A percentile compares a stretch with the other conserved stretches of the same genome.
phyloP scores from a whole-genome alignment of 257 asterid genomes.

The Jasminum sambac region DNA sequence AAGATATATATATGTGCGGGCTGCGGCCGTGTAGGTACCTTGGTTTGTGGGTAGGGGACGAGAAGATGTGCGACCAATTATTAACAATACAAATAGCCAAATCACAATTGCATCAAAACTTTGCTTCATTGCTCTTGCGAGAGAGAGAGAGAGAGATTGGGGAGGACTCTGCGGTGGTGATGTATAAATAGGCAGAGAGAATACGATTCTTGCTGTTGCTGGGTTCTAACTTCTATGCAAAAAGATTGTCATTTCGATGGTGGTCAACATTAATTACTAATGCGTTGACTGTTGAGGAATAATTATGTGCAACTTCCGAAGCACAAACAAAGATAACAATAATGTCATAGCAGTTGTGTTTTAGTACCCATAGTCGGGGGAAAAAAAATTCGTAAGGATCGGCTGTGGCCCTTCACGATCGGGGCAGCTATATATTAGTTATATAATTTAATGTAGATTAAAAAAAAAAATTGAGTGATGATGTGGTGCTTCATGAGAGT shows the following conservation, averaged over 20 bases:
- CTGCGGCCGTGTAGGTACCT: no score
- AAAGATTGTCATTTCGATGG: background rate
- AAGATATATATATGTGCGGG: no score
- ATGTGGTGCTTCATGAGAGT: no score
- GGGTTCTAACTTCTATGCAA: background rate
- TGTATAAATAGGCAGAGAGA: background rate
- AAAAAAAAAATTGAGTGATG: no score
- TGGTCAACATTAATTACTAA: slow-evolving; percentile 8
- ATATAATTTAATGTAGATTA: no score
- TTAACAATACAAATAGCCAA: background rate
- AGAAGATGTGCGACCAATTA: background rate
- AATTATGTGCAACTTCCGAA: background rate
- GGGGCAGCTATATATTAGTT: no score
- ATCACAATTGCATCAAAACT: background rate
- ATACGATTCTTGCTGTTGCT: background rate
- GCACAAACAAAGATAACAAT: background rate
- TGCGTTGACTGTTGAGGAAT: background rate
- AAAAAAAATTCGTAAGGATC: no score
- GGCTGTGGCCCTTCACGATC: no score
- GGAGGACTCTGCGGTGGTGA: no score
- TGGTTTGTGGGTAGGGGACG: slow-evolving; percentile 1
- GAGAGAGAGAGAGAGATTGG: background rate
- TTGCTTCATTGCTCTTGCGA: background rate
- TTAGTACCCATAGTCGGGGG: no score
- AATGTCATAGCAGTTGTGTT: no score